Evolutionary conservation across 306 rosid genomes (phyloP).

Genomic region (Cucurbita pepo): DNA sequence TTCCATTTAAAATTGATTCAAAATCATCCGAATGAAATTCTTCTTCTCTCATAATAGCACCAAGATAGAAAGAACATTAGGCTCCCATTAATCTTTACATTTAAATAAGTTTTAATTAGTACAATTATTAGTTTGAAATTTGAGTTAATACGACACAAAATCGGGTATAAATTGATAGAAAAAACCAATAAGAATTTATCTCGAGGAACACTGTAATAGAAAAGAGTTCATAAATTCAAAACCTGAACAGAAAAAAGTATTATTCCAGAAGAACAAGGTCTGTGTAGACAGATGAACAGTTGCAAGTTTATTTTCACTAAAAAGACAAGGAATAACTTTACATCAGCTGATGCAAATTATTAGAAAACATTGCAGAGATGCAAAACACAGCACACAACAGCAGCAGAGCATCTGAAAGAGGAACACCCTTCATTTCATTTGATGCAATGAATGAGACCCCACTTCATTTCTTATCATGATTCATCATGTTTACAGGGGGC

Average conservation of each 20-base stretch:
- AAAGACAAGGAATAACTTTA: conserved; percentile 2
- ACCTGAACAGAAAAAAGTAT: background rate
- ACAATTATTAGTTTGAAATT: too few relatives aligned
- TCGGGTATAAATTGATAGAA: too few relatives aligned
- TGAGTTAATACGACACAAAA: too few relatives aligned
- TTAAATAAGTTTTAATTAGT: too few relatives aligned
- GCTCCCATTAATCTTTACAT: too few relatives aligned
- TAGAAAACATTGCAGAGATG: background rate
- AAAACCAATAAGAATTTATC: background rate
- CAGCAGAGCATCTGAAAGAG: background rate
- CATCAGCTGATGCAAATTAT: background rate
- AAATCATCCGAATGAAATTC: too few relatives aligned
- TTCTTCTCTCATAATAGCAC: too few relatives aligned
- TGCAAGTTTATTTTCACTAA: background rate
- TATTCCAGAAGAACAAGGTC: background rate
- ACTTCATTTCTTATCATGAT: conserved; percentile 2
- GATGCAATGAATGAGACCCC: background rate
- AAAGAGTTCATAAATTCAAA: background rate
- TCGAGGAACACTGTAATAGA: background rate
- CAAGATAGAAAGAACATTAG: too few relatives aligned
- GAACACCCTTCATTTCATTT: background rate
- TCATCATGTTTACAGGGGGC: background rate
- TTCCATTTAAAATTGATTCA: too few relatives aligned
- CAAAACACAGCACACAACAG: background rate
- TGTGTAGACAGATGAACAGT: background rate